Base-by-base conservation (phyloP, 371 early-diverging fungal genomes). In the Zychaea mexicana region DNA sequence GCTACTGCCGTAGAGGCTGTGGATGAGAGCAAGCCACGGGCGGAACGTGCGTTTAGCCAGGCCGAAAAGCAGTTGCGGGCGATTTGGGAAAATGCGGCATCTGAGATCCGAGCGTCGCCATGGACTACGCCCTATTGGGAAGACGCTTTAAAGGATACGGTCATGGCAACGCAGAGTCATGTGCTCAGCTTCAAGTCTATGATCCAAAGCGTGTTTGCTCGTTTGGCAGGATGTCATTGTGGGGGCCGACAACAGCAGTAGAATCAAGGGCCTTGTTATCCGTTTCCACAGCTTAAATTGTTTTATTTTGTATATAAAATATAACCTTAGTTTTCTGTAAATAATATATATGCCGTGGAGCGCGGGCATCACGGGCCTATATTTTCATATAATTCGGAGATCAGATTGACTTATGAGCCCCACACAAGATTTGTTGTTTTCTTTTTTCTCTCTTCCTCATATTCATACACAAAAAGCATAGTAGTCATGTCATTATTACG, bases 401-500 rank as follows among this genome's bases (percentile, higher is more conserved):
- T 49, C 22, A 19, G 49, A 24, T 49, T 49, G 5, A 24, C 26
- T 24, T 4, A 5, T 49, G 49, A 4, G 49, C 10, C 22, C 22
- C 22, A 49, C 24, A 49, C 6, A 49, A 22, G n/a, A 15, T 12
- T 15, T 42, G 7, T 42, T 42, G 42, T 42, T 53, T 28, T 30
- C 36, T 45, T 58, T 45, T 38, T 45, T 24, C 27, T 28, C 52
- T n/a, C 52, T 26, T 60, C 28, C 55, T 62, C 21, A 27, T 57
- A 52, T 42, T 28, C 13, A 6, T 27, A 30, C 13, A 21, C n/a
- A 32, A 52, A 30, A 19, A 17, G 7, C 3, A 27, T 26, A 19
- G n/a, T n/a, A n/a, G n/a, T n/a, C n/a, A 76, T 76, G 76, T 76
- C 76, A 30, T 67, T 77, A 49, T 62, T 74, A 58, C 71, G 72